These are phyloP conservation scores for Lactifluus volemus DNA, from an alignment of 768 basidiomycete genomes.

Conservation along the genomic window DNA sequence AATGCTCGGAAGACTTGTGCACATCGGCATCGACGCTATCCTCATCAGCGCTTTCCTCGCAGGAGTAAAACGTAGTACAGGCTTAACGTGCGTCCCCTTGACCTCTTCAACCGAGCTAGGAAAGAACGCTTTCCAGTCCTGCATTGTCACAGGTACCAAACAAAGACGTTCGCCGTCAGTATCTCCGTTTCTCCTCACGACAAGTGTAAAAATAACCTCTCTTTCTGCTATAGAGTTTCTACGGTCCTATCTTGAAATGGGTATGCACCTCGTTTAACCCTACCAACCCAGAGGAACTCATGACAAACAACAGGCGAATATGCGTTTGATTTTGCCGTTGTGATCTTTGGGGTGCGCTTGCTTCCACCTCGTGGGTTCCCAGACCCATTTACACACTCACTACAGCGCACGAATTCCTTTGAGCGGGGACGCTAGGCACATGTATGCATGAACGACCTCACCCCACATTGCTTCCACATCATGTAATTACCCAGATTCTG, in stretches of 20 bases:
- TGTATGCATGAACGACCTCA: not conserved
- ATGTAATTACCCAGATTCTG: not conserved
- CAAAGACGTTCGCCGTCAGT: slow-evolving; percentile 82
- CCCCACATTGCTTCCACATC: not conserved
- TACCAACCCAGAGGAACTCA: slow-evolving; percentile 2
- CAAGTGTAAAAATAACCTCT: not conserved
- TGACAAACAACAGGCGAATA: slow-evolving; percentile 57
- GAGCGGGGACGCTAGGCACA: slow-evolving; percentile 41
- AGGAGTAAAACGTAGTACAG: slow-evolving; percentile 76
- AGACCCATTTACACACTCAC: not conserved
- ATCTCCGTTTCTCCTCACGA: not conserved
- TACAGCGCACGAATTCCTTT: slow-evolving; percentile 64
- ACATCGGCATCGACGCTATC: slow-evolving; percentile 67
- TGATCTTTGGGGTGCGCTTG: slow-evolving; percentile 60
- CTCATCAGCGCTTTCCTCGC: slow-evolving; percentile 76
- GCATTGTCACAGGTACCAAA: slow-evolving; percentile 70
- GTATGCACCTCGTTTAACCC: slow-evolving; percentile 30
- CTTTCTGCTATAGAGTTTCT: slow-evolving; percentile 45
- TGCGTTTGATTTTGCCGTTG: slow-evolving; percentile 77
- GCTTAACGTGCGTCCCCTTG: slow-evolving; percentile 58
- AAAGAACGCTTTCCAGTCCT: slow-evolving; percentile 39
- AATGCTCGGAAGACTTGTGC: slow-evolving; percentile 65
- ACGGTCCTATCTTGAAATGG: slow-evolving; percentile 70
- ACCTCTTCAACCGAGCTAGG: not conserved
- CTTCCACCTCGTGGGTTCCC: not conserved